Base-by-base conservation (phyloP, 2,329 filamentous ascomycete genomes). In the Nemania serpens region DNA sequence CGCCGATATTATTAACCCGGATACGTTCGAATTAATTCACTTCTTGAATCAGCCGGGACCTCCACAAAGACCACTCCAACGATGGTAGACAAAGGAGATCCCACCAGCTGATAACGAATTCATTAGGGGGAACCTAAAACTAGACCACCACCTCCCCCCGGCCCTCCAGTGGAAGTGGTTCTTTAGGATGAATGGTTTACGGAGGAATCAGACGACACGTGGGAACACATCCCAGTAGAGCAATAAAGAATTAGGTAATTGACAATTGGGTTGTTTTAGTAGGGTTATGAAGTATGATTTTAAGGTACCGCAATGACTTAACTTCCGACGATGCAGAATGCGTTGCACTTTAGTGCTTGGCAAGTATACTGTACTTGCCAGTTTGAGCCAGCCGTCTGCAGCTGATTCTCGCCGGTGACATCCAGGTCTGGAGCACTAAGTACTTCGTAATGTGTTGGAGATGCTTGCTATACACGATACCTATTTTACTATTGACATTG, bases 181-280 rank as follows among this genome's bases (percentile, higher is more conserved):
- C 64, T 73, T 34, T 50, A 61, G 17, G 69, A 72, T 48, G 39
- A 60, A 49, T 71, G 66, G 69, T 71, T 73, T 57, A 63, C 56
- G n/a, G 65, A 69, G 54, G 63, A 69, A 52, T 68, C 66, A 34
- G 42, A 61, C 47, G 69, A 65, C 54, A 68, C 62, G 47, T 64
- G 50, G 29, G 55, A 46, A 49, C 25, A 45, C 22, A 56, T 56
- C 45, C 43, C 17, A 11, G 46, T 56, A 43, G 37, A 43, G 36
- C 22, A 49, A 49, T 37, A 43, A 36, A 36, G n/a, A 49, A 48
- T 43, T 22, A 7, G 53, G 43, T 34, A 55, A 55, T 39, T n/a
- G n/a, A n/a, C n/a, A n/a, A n/a, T n/a, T n/a, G n/a, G n/a, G n/a
- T n/a, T n/a, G n/a, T n/a, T n/a, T n/a, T n/a, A n/a, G n/a, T n/a